phyloP scores from a whole-genome alignment of 2,329 filamentous ascomycete species.

The Myriosclerotinia curreyana region DNA sequence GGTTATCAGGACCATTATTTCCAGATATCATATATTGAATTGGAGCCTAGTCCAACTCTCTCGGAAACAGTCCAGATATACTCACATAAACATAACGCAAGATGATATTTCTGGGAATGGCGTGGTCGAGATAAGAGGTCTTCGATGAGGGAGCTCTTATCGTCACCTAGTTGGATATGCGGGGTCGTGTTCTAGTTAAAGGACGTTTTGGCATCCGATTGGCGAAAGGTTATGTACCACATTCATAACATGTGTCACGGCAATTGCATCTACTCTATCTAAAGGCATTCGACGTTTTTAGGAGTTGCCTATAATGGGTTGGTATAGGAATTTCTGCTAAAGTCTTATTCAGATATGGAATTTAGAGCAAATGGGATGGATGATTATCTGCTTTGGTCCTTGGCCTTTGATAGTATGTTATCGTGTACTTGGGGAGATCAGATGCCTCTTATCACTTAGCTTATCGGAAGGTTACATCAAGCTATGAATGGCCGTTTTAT shows the following conservation, averaged over 20 bases:
- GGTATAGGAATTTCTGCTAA: not conserved
- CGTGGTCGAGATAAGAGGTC: not conserved
- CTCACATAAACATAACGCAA: not conserved
- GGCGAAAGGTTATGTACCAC: not conserved
- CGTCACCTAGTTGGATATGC: not conserved
- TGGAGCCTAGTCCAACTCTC: no score
- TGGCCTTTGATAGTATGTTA: not conserved
- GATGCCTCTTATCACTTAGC: not conserved
- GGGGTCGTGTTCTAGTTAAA: not conserved
- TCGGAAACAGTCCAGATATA: not conserved
- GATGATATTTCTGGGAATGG: not conserved
- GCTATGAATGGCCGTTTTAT: not conserved
- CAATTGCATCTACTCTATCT: not conserved
- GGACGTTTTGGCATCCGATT: not conserved
- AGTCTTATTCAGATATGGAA: not conserved
- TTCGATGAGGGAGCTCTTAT: slow-evolving; percentile 2
- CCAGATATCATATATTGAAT: no score
- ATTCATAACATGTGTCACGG: not conserved
- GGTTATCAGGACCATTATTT: no score
- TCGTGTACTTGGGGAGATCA: not conserved
- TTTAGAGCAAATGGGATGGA: not conserved
- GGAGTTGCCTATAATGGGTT: slow-evolving; percentile 5
- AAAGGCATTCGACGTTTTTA: not conserved
- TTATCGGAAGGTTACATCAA: not conserved
- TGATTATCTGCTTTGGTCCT: not conserved